A percentile compares a stretch with the other conserved stretches of the same genome.
phyloP scores from a whole-genome alignment of 768 basidiomycete genomes.

The Rhodotorula graminis region DNA sequence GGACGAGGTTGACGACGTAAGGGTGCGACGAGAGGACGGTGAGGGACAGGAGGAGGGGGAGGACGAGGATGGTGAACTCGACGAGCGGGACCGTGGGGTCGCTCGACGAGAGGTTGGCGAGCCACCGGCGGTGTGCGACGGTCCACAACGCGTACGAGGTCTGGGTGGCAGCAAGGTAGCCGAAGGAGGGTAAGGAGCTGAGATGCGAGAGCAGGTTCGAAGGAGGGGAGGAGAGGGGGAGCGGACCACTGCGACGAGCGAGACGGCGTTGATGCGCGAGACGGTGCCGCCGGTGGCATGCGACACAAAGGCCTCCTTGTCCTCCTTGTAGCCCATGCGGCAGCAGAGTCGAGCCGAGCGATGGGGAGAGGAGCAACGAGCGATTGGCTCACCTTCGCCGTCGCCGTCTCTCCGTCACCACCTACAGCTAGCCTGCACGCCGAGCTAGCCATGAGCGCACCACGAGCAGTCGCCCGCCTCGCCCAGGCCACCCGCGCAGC shows the following conservation, averaged over 20 bases:
- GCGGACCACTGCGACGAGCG: constrained; percentile 62
- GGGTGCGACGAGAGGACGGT: constrained; percentile 67
- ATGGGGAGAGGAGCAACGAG: neutral
- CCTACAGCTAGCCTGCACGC: too few relatives aligned
- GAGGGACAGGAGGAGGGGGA: constrained; percentile 76
- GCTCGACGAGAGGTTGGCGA: constrained; percentile 47
- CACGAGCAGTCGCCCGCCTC: constrained; percentile 14
- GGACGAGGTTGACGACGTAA: constrained; percentile 52
- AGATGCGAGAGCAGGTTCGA: neutral
- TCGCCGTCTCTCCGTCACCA: too few relatives aligned
- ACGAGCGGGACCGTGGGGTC: constrained; percentile 45
- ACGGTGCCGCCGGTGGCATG: constrained; percentile 67
- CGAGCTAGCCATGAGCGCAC: constrained; percentile 9
- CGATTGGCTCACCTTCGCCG: neutral
- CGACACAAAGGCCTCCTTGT: constrained; percentile 78
- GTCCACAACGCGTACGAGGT: constrained; percentile 68
- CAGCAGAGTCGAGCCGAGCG: neutral
- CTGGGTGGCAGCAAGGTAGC: constrained; percentile 48
- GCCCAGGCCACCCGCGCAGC: constrained; percentile 11
- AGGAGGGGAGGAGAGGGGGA: neutral
- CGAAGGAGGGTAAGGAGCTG: neutral
- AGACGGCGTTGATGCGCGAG: constrained; percentile 63
- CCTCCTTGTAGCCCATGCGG: constrained; percentile 58
- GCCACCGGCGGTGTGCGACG: constrained; percentile 50
- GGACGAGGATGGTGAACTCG: constrained; percentile 63